Conservation (phyloP, 768 basidiomycete species). For the Cyclocybe aegerita region DNA sequence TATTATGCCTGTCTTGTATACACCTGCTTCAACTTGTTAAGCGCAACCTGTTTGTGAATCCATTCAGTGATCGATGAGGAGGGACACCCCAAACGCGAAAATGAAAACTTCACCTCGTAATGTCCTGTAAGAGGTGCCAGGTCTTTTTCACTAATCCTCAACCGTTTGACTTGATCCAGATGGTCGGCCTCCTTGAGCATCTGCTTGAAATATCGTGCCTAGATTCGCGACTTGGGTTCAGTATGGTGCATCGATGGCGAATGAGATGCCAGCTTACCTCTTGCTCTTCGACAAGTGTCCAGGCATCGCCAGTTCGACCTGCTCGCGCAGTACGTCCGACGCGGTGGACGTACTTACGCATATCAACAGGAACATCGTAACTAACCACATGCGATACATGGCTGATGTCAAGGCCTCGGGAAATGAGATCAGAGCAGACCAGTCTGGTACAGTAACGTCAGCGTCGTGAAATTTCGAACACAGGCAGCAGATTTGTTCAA, state of each 20-base stretch:
- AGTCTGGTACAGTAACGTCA: slow-evolving; percentile 47
- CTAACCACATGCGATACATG: slow-evolving; percentile 91
- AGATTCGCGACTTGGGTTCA: slow-evolving; percentile 2
- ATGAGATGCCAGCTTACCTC: slow-evolving; percentile 47
- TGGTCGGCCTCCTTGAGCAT: slow-evolving; percentile 78
- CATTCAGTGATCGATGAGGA: neutral
- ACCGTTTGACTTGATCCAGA: slow-evolving; percentile 62
- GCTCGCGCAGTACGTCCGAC: slow-evolving; percentile 96
- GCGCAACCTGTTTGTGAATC: slow-evolving; percentile 27
- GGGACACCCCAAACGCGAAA: neutral
- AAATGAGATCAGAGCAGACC: slow-evolving; percentile 95
- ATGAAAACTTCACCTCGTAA: slow-evolving; percentile 60
- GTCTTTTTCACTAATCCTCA: slow-evolving; percentile 64
- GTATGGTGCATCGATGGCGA: neutral
- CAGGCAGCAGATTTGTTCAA: neutral
- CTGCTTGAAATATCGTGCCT: slow-evolving; percentile 87
- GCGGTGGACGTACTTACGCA: slow-evolving; percentile 97
- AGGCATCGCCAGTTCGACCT: slow-evolving; percentile 84
- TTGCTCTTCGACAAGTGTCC: slow-evolving; percentile 95
- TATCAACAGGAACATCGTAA: slow-evolving; percentile 96
- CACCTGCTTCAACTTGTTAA: slow-evolving; percentile 36
- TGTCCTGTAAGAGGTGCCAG: slow-evolving; percentile 49
- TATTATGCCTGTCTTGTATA: slow-evolving; percentile 28
- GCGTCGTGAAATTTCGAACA: neutral
- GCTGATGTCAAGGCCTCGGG: slow-evolving; percentile 93